These are phyloP conservation scores for Pythium apleroticum DNA, from an alignment of 352 stramenopile species.

Conservation along the genomic window DNA sequence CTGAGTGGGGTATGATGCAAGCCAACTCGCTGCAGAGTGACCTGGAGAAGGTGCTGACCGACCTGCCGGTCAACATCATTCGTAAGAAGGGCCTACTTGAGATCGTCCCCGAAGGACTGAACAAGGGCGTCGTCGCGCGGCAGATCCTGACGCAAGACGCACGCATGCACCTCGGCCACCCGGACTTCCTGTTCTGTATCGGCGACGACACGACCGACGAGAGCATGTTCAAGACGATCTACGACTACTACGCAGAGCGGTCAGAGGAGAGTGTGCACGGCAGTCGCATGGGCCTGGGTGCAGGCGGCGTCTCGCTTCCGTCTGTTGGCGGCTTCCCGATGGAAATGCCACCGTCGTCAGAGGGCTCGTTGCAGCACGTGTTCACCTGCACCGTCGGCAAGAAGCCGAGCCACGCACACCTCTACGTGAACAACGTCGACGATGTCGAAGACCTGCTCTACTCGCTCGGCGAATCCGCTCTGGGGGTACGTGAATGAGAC, in stretches of 20 bases:
- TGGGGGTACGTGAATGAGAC: slow-evolving; percentile 13
- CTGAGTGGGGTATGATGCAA: slow-evolving; percentile 96
- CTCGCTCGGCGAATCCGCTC: slow-evolving; percentile 38
- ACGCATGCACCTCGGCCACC: slow-evolving; percentile 65
- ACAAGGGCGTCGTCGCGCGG: slow-evolving; percentile 96
- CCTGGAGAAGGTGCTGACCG: slow-evolving; percentile 73
- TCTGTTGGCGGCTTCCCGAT: slow-evolving; percentile 5
- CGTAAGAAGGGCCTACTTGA: slow-evolving; percentile 93
- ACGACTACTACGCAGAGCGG: slow-evolving; percentile 89
- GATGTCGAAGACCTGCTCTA: slow-evolving; percentile 85
- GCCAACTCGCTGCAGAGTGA: slow-evolving; percentile 92
- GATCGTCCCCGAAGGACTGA: slow-evolving; percentile 93
- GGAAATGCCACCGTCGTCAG: slow-evolving; percentile 29
- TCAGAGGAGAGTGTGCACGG: slow-evolving; percentile 82
- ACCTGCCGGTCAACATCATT: slow-evolving; percentile 75
- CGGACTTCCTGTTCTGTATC: slow-evolving; percentile 96
- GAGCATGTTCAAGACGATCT: slow-evolving; percentile 96
- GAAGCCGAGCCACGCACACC: slow-evolving; percentile 88
- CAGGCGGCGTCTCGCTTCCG: slow-evolving; percentile 11
- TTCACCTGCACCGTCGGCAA: slow-evolving; percentile 93
- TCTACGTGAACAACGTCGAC: slow-evolving; percentile 90
- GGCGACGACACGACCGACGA: slow-evolving; percentile 97
- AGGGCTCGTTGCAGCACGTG: slow-evolving; percentile 75
- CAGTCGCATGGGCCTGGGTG: slow-evolving; percentile 22
- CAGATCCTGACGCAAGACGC: slow-evolving; percentile 92